Evolutionary conservation across 176 grass and related monocot species (phyloP).

Genomic region (sorghum (Sorghum bicolor)): Sorghum_bicolor_NCBIv3 NC_012871.2:72699001-72699500

Average conservation of each 20-base stretch:
- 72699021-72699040: constrained; percentile 30
- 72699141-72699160: background rate
- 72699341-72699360: background rate
- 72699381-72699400: background rate
- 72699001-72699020: constrained; percentile 48
- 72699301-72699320: background rate
- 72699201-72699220: background rate
- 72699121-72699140: background rate
- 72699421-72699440: background rate
- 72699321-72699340: background rate
- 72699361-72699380: background rate
- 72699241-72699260: background rate
- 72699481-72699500: background rate
- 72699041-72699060: constrained; percentile 67
- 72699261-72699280: background rate
- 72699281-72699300: background rate
- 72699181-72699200: background rate
- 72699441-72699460: background rate
- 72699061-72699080: background rate
- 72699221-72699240: background rate
- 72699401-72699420: background rate
- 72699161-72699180: background rate
- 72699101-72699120: background rate
- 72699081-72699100: constrained; percentile 13
- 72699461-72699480: constrained; percentile 5